Percentiles rank a stretch among this genome's conserved stretches.
These are phyloP conservation scores for Thermomucor indicae-seudaticae DNA, from an alignment of 371 early-diverging fungal genomes.

Conservation along the genomic window DNA sequence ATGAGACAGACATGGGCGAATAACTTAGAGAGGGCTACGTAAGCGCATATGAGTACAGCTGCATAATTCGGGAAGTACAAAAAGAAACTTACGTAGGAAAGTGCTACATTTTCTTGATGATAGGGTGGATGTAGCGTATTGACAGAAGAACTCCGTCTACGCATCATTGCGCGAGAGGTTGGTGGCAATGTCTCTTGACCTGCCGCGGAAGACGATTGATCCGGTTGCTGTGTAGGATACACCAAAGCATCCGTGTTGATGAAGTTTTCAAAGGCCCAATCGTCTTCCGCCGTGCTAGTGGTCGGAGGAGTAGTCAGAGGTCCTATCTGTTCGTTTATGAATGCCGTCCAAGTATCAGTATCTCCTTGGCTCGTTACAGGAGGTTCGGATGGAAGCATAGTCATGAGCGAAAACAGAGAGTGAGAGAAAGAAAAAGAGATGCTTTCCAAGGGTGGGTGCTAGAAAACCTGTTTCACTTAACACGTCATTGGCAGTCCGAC, in stretches of 20 bases:
- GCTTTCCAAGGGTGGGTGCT: no score
- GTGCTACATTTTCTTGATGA: not conserved
- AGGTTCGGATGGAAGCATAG: no score
- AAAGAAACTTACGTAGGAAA: not conserved
- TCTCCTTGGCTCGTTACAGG: no score
- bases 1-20: not conserved
- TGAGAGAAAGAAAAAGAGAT: not conserved
- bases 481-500: no score
- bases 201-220: not conserved
- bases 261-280: not conserved
- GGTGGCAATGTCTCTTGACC: not conserved
- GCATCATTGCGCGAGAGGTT: not conserved
- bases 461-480: no score
- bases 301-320: no score
- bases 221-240: not conserved
- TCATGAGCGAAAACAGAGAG: not conserved
- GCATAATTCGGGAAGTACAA: not conserved
- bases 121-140: slow-evolving; percentile 2
- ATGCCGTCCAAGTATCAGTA: no score
- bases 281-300: no score
- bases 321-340: no score
- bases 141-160: slow-evolving; percentile 9
- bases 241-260: not conserved
- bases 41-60: not conserved
- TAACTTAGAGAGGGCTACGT: not conserved